A percentile compares a stretch with the other conserved stretches of the same genome.
Conservation (phyloP, 345 rosid species). For the Acer saccharum region DNA sequence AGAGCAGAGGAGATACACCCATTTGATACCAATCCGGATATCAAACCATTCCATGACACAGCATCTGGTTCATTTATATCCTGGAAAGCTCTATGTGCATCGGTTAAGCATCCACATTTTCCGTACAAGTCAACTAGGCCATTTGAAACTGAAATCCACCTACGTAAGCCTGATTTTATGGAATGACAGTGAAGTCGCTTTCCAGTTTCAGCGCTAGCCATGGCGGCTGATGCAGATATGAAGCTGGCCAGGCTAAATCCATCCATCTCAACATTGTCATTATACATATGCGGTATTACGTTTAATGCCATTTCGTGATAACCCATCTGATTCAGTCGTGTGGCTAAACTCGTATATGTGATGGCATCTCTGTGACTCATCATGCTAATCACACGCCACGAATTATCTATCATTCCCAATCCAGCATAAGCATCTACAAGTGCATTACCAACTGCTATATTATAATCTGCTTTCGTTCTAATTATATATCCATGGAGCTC, state of each 20-base stretch:
- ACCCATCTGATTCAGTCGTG: constrained; percentile 60
- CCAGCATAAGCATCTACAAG: constrained; percentile 67
- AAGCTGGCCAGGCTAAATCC: constrained; percentile 59
- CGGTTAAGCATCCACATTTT: constrained; percentile 44
- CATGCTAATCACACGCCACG: constrained; percentile 41
- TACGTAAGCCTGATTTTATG: constrained; percentile 50
- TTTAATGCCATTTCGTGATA: constrained; percentile 44
- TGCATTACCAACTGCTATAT: constrained; percentile 51
- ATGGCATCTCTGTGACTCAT: constrained; percentile 54
- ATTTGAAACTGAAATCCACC: constrained; percentile 48
- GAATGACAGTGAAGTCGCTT: constrained; percentile 69
- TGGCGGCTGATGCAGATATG: constrained; percentile 59
- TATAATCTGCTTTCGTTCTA: constrained; percentile 34
- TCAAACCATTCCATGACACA: constrained; percentile 70
- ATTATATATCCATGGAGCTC: constrained; percentile 56
- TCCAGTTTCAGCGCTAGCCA: constrained; percentile 51
- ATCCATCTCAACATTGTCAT: constrained; percentile 52
- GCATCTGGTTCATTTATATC: constrained; percentile 56
- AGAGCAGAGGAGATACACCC: constrained; percentile 55
- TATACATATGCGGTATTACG: constrained; percentile 41
- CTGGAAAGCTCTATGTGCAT: constrained; percentile 45
- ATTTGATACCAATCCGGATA: constrained; percentile 57
- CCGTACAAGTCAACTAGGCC: constrained; percentile 59
- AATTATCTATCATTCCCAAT: constrained; percentile 41
- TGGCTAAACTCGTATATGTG: constrained; percentile 67